Evolutionary conservation across 75 land plant genomes (phyloP), one percentile per base, ranked within the genome.

Genomic region (Azolla pinnata): DNA sequence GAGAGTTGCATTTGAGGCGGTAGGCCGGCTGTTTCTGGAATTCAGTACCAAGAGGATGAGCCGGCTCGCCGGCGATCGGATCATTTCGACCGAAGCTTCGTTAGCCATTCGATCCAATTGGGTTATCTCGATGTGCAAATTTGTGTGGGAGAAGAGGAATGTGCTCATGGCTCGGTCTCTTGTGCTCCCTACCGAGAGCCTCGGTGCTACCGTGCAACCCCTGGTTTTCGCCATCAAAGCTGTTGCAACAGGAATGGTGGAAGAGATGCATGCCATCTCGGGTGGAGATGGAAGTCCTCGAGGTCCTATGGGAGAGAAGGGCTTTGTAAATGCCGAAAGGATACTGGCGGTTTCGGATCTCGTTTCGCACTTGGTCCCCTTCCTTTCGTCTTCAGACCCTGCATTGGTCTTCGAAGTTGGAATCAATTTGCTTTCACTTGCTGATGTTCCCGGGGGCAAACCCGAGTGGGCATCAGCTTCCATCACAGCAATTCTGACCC

Each of bases 391-490:
- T 0, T 53, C 90, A 65, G 99, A 95, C 38, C 99, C 99, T 8
- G 82, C 99, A 0, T 56, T 95, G 75, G 79, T 95, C 33, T 95
- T 78, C 54, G 99, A 95, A 48, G 99, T 89, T 2, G 90, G 84
- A 40, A 81, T 95, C 45, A 95, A 95, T 63, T 80, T 90, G 78
- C 68, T 95, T 28, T 86, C 89, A 3, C 63, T 95, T 61, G 99
- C 99, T 46, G 99, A 95, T 77, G 99, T 89, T 21, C 99, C 99
- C 38, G 99, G 99, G 9, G 99, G 99, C 29, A 95, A 95, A 73
- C 90, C 99, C 0, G 99, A 95, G 70, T 95, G 99, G 99, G 99
- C 99, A 48, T 84, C 96, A 1, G 80, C 83, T 10, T 83, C 99
- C 19, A 86, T 86, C 55, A 86, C 82, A 27, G 90, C 96, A 2